Evolutionary conservation across 148 eudicot genomes (phyloP).

Genomic region (Amaranthus palmeri): DNA sequence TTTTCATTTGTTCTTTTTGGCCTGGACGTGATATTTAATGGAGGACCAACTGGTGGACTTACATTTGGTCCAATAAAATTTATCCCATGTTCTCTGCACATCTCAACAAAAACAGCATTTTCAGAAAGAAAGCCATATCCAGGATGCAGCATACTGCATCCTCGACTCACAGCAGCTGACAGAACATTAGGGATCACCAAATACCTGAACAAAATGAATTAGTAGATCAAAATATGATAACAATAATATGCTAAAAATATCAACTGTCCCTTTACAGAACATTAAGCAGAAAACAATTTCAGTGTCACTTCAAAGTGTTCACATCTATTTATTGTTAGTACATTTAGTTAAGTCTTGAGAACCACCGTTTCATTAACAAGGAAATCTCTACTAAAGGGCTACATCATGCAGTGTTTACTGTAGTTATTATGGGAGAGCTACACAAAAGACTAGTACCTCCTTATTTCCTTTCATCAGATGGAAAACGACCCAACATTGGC

Average conservation of each 20-base stretch:
- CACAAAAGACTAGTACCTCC: not conserved
- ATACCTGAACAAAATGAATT: constrained; percentile 42
- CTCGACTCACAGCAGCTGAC: constrained; percentile 87
- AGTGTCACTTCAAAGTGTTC: not conserved
- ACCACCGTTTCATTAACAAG: not conserved
- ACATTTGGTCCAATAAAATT: constrained; percentile 97
- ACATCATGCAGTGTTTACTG: not conserved
- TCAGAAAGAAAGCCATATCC: constrained; percentile 99
- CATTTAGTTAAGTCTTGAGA: too few relatives aligned
- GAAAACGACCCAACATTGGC: not conserved
- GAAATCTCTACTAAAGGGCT: not conserved
- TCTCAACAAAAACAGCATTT: constrained; percentile 93
- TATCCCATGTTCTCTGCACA: constrained; percentile 93
- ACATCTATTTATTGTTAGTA: too few relatives aligned
- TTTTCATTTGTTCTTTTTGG: not conserved
- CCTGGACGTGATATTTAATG: too few relatives aligned
- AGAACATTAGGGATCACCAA: constrained; percentile 87
- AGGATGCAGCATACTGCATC: constrained; percentile 98
- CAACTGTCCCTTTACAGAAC: not conserved
- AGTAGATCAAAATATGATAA: constrained; percentile 7
- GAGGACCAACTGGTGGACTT: constrained; percentile 26
- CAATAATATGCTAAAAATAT: not conserved
- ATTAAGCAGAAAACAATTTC: not conserved
- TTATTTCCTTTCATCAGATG: not conserved
- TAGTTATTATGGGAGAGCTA: not conserved